Base-by-base conservation (phyloP, 2,329 filamentous ascomycete species). In the Sclerotiophoma versabilis region DNA sequence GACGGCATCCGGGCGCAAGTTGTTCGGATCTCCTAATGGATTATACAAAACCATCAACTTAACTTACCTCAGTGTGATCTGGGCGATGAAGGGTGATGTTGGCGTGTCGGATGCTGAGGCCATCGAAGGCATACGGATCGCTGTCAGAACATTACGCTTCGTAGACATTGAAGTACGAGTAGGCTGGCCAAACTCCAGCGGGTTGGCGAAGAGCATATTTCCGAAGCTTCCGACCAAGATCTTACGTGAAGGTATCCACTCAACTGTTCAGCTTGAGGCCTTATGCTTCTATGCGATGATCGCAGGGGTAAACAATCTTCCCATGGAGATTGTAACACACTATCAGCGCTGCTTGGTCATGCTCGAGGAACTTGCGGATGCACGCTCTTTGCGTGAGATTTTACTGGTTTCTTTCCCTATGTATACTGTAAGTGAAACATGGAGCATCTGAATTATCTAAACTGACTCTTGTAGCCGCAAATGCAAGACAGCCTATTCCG, bases 61-160 rank as follows among this genome's bases (percentile, higher is more conserved):
- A 17, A 68, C 64, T 7, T 69, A 60, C 25, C 56, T 72, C 11
- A 70, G 64, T 41, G 71, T 74, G 10, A 62, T 73, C 8, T 71
- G 64, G 64, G 65, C 64, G 12, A 58, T 59, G 8, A 72, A 68
- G 51, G 66, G 62, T 1, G 58, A 59, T 17, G 57, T 54, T 2
- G 63, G 57, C 4, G 57, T 69, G 2, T 60, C 68, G 19, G 68
- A 73, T 38, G 53, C 55, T 3, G 66, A 70, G 17, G 69, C 69
- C 10, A 47, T 68, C 2, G 65, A 72, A 57, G 65, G 64, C 9
- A 70, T 76, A 44, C 65, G 64, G 15, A 73, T 75, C 45, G 71
- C 70, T n/a, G 68, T 63, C 17, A 59, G 62, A 30, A 66, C 63
- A 1, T 29, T 74, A 46, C 61, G 58, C 17, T 60, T 59, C 23